Base-by-base conservation (phyloP, 202 grass and related monocot genomes). In the Bolboschoenoplectus hybrid region DNA sequence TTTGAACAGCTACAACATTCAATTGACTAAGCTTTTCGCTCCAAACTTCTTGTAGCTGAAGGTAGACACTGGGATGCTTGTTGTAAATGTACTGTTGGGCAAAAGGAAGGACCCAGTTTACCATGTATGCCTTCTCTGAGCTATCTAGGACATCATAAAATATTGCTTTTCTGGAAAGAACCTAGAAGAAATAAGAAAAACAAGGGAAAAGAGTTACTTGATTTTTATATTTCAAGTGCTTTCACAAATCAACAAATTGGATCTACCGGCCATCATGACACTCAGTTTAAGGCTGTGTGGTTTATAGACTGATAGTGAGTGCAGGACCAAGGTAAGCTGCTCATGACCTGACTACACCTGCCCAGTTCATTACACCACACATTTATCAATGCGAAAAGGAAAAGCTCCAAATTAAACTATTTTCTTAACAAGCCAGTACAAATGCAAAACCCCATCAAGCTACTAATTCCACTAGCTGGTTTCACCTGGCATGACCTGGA, bases 41-140 rank as follows among this genome's bases (percentile, higher is more conserved):
- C 7, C 4, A 39, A 77, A 62, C 17, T 35, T 86, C 51, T 64
- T 86, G 67, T 50, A 86, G 73, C 53, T 78, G 13, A 75, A 65
- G 9, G 39, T 80, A 86, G 38, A 80, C 63, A 39, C 61, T 43
- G 34, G 36, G 36, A 64, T 86, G 84, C 35, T 76, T 74, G 35
- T 66, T 86, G 58, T 62, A 66, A 52, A 86, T 79, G n/a, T 86
- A 86, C 53, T 47, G 84, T 68, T 86, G 84, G 51, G 84, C 84
- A 52, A 47, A 86, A 53, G 73, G 84, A 67, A 86, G 58, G 26
- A 86, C 72, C 84, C 84, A 86, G 57, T 86, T 86, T 7, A 86
- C 70, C 70, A 86, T 76, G 51, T 7, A 65, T 32, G 39, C 52
- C 41, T 80, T 80, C 70, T 77, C 41, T 11, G 58, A 63, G 19